A percentile compares a stretch with the other conserved stretches of the same genome.
phyloP scores from a whole-genome alignment of 495 filamentous ascomycete genomes.

The Lasiosphaeriaceae sp. region DNA sequence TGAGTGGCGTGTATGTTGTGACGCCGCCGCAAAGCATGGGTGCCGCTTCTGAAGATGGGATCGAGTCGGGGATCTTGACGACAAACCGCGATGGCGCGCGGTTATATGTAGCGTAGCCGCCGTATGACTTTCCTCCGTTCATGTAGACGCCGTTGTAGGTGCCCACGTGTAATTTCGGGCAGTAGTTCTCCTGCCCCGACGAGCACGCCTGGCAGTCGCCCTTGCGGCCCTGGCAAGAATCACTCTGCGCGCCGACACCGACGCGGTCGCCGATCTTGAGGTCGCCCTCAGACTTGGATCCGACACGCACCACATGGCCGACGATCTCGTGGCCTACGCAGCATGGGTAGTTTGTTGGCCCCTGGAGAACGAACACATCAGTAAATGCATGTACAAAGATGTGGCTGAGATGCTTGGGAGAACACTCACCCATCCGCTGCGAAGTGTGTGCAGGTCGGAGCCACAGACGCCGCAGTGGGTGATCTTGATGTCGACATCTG shows the following conservation, averaged over 20 bases:
- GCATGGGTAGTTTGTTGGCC: constrained; percentile 63
- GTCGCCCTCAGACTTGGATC: constrained; percentile 47
- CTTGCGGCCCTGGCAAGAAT: constrained; percentile 54
- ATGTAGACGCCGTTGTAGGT: constrained; percentile 71
- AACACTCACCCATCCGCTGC: constrained; percentile 61
- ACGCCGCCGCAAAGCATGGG: constrained; percentile 85
- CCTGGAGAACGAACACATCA: constrained; percentile 25
- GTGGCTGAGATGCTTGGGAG: neutral
- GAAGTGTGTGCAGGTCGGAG: constrained; percentile 70
- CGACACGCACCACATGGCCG: constrained; percentile 68
- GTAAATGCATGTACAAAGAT: constrained; percentile 3
- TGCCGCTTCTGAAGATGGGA: constrained; percentile 55
- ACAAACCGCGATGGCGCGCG: constrained; percentile 73
- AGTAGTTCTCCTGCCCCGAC: constrained; percentile 62
- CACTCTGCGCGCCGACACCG: constrained; percentile 77
- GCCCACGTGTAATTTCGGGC: constrained; percentile 47
- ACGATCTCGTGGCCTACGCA: constrained; percentile 85
- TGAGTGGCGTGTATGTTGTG: constrained; percentile 71
- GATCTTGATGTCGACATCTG: constrained; percentile 73
- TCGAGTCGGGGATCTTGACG: constrained; percentile 67
- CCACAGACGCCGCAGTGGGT: constrained; percentile 85
- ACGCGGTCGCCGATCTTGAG: constrained; percentile 79
- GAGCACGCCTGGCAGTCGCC: constrained; percentile 66
- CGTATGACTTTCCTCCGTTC: constrained; percentile 58
- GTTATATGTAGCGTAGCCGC: constrained; percentile 69